Evolutionary conservation across 75 land plant species (phyloP).

Genomic region (Selaginella moellendorffii): DNA sequence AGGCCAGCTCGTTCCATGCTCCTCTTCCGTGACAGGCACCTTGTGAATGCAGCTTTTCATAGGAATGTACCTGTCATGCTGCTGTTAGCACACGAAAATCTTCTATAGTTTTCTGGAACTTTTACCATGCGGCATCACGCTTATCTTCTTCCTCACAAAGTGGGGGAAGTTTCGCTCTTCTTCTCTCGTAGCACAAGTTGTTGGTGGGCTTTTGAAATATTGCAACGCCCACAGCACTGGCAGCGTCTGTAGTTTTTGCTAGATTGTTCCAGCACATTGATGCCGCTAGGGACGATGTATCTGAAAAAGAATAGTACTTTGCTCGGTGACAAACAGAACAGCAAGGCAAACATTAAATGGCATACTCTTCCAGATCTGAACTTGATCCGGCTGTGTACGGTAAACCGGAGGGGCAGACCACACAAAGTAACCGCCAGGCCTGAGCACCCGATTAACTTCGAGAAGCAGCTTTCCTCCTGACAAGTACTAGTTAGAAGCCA

Average conservation of each 20-base stretch:
- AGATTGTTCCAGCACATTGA: neutral
- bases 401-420: conserved; percentile 72
- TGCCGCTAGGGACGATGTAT: neutral
- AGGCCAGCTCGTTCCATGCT: conserved; percentile 76
- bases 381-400: conserved; percentile 24
- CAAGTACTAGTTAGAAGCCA: too few relatives aligned
- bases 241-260: neutral
- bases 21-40: conserved; percentile 45
- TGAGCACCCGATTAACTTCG: conserved; percentile 44
- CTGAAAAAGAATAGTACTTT: neutral
- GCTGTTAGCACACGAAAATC: neutral
- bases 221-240: neutral
- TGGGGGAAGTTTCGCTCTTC: neutral
- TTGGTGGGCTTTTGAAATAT: neutral
- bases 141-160: neutral
- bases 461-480: conserved; percentile 48
- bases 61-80: conserved; percentile 46
- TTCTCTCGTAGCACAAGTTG: neutral
- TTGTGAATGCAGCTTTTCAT: conserved; percentile 46
- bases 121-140: neutral
- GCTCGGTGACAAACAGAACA: conserved; percentile 1
- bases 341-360: neutral
- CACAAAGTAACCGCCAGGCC: conserved; percentile 51
- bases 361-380: conserved; percentile 37
- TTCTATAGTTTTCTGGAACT: neutral